Evolutionary conservation across 805 yeast genomes (phyloP).

Genomic region (Candida oleophila): DNA sequence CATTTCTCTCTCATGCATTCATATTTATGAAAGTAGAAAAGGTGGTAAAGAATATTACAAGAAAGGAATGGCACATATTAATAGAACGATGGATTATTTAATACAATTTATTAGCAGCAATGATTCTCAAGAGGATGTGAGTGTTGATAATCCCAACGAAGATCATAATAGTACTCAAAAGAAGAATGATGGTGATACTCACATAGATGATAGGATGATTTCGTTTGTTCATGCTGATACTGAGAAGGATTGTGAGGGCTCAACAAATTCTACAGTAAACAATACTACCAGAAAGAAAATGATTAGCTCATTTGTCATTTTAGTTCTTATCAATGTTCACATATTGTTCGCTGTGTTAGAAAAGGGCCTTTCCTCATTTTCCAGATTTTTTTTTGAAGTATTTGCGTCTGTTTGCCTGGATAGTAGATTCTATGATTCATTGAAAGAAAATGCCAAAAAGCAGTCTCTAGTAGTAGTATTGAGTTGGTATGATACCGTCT

Average conservation of each 20-base stretch:
- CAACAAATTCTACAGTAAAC: too few species aligned
- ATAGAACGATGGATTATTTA: slow-evolving; percentile 55
- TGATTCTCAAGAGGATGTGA: slow-evolving; percentile 7
- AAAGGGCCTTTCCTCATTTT: slow-evolving; percentile 52
- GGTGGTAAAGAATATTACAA: slow-evolving; percentile 52
- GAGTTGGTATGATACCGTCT: slow-evolving; percentile 60
- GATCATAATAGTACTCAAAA: neutral
- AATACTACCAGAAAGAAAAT: slow-evolving; percentile 14
- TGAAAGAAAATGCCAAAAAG: slow-evolving; percentile 47
- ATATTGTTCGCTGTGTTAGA: slow-evolving; percentile 53
- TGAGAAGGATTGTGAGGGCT: neutral
- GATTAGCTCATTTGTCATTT: slow-evolving; percentile 38
- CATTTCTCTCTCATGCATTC: slow-evolving; percentile 55
- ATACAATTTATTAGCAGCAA: slow-evolving; percentile 37
- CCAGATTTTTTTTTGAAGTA: slow-evolving; percentile 47
- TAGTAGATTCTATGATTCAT: slow-evolving; percentile 35
- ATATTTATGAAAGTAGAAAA: slow-evolving; percentile 50
- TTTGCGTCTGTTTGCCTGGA: slow-evolving; percentile 52
- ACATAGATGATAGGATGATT: too few species aligned
- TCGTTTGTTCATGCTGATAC: too few species aligned
- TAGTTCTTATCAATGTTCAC: slow-evolving; percentile 54
- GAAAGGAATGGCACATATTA: slow-evolving; percentile 53
- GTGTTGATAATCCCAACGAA: neutral
- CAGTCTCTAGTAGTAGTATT: slow-evolving; percentile 50
- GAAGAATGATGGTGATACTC: too few species aligned